Percentiles rank a stretch among this genome's conserved stretches.
These are phyloP conservation scores for Telopea speciosissima DNA, from an alignment of 177 flowering plant genomes.

Conservation along the genomic window DNA sequence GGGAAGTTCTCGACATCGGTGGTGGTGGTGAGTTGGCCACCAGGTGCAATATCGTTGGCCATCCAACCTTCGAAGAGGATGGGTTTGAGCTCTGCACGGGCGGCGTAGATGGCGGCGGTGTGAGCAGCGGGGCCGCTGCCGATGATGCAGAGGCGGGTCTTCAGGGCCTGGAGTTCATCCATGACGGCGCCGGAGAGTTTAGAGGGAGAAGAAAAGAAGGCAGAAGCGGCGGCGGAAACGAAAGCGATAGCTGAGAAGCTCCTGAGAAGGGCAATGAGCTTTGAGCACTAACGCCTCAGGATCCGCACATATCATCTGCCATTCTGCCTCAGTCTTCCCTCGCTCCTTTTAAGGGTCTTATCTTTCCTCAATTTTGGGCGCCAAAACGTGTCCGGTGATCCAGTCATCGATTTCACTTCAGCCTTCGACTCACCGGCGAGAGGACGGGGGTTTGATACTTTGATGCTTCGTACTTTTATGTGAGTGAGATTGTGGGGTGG, in stretches of 20 bases:
- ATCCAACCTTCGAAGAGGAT: slow-evolving; percentile 93
- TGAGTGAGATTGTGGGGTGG: too few species aligned
- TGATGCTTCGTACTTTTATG: too few species aligned
- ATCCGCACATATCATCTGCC: background rate
- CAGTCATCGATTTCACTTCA: background rate
- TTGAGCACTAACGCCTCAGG: background rate
- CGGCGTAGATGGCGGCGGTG: slow-evolving; percentile 94
- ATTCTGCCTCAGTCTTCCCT: too few species aligned
- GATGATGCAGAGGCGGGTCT: slow-evolving; percentile 76
- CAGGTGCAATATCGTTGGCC: slow-evolving; percentile 96
- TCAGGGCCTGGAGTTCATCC: slow-evolving; percentile 36
- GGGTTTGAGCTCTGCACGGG: slow-evolving; percentile 90
- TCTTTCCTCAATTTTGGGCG: background rate
- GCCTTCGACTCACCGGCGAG: too few species aligned
- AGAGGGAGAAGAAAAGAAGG: slow-evolving; percentile 13
- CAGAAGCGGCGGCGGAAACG: slow-evolving; percentile 18
- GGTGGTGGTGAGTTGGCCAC: slow-evolving; percentile 98
- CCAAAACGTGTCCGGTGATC: background rate
- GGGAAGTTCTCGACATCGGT: slow-evolving; percentile 97
- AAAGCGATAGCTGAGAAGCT: slow-evolving; percentile 16
- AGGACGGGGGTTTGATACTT: too few species aligned
- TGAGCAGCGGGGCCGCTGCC: slow-evolving; percentile 98
- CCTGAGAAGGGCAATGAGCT: slow-evolving; percentile 10
- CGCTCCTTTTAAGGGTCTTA: background rate
- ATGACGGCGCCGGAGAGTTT: slow-evolving; percentile 19